phyloP scores from a whole-genome alignment of 2,329 filamentous ascomycete genomes.

The Fusarium devonianum region DNA sequence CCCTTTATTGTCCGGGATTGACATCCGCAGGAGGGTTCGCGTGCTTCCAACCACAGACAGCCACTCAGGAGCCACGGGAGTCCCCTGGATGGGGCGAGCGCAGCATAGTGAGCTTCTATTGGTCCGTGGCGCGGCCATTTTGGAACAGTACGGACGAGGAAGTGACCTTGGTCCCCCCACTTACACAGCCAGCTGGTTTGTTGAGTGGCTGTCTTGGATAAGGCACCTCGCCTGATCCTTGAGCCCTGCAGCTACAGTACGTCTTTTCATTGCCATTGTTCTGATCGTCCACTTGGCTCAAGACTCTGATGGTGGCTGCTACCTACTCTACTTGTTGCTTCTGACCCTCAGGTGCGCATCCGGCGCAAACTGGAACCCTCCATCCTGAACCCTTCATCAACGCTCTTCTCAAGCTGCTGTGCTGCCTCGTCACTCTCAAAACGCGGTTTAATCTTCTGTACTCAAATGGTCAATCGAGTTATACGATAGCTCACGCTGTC shows the following conservation, averaged over 20 bases:
- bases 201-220: slow-evolving; percentile 2
- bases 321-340: slow-evolving; percentile 10
- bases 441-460: slow-evolving; percentile 1
- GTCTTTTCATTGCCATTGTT: slow-evolving; percentile 21
- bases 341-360: slow-evolving; percentile 12
- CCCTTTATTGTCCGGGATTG: slow-evolving; percentile 17
- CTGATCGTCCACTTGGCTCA: no score
- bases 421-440: slow-evolving; percentile 1
- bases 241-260: slow-evolving; percentile 37
- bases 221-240: slow-evolving; percentile 35
- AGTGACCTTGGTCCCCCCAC: slow-evolving; percentile 5
- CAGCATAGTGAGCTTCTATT: slow-evolving; percentile 19
- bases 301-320: slow-evolving; percentile 29
- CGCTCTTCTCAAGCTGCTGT: slow-evolving; percentile 11
- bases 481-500: slow-evolving; percentile 17
- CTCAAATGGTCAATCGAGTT: slow-evolving; percentile 22
- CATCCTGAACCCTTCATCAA: slow-evolving; percentile 16
- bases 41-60: slow-evolving; percentile 15
- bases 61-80: slow-evolving; percentile 28
- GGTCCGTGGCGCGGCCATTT: slow-evolving; percentile 13
- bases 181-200: neutral
- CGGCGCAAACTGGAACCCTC: slow-evolving; percentile 5
- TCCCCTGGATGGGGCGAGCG: slow-evolving; percentile 8
- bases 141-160: slow-evolving; percentile 2
- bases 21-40: no score